These are phyloP conservation scores for Dissophora globulifera DNA, from an alignment of 192 early-diverging fungal species.

Conservation along the genomic window DNA sequence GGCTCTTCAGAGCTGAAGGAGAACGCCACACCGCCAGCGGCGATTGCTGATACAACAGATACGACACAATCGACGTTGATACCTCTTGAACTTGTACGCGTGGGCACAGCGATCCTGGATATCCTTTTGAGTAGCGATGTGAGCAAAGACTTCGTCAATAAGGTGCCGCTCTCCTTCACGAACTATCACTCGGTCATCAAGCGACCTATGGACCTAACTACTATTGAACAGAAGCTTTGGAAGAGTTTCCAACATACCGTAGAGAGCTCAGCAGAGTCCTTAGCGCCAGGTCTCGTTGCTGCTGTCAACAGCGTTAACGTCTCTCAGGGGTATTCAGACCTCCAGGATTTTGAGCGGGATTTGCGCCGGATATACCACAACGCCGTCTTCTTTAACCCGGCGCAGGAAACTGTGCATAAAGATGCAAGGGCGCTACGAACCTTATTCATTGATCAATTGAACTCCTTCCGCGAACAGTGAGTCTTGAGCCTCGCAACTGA, in stretches of 20 bases:
- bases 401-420: slow-evolving; percentile 14
- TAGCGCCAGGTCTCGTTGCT: background rate
- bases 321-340: slow-evolving; percentile 45
- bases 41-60: background rate
- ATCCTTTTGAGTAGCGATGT: slow-evolving; percentile 23
- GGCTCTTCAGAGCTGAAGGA: background rate
- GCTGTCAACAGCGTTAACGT: background rate
- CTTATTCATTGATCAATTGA: slow-evolving; percentile 3
- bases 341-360: slow-evolving; percentile 57
- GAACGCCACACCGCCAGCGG: background rate
- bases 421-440: slow-evolving; percentile 8
- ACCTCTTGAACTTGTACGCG: slow-evolving; percentile 31
- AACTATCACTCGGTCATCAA: slow-evolving; percentile 60
- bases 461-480: slow-evolving; percentile 21
- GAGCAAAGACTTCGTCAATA: slow-evolving; percentile 32
- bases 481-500: no score
- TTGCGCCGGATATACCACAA: slow-evolving; percentile 60
- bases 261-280: background rate
- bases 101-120: slow-evolving; percentile 27
- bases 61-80: background rate
- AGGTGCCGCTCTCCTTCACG: slow-evolving; percentile 43
- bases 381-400: slow-evolving; percentile 36
- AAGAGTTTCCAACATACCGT: no score
- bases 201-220: slow-evolving; percentile 57
- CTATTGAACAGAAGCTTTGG: slow-evolving; percentile 62